A percentile compares a stretch with the other conserved stretches of the same genome.
phyloP scores from a whole-genome alignment of 768 basidiomycete species.

The Amanita exitialis region DNA sequence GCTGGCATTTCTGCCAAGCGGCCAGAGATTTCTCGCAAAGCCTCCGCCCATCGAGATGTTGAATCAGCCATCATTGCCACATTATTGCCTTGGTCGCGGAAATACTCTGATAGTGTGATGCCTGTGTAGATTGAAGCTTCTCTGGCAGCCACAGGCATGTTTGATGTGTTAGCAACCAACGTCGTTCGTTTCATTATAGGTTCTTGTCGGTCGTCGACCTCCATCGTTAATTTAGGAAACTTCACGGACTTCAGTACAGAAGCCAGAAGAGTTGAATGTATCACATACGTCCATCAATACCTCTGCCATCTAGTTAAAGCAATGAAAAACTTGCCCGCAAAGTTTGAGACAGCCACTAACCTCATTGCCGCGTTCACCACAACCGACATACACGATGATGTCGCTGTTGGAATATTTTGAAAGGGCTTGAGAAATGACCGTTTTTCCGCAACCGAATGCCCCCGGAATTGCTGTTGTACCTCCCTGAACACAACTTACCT shows the following conservation, averaged over 20 bases:
- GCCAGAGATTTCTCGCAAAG: constrained; percentile 97
- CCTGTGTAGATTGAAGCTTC: constrained; percentile 99
- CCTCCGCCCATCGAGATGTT: constrained; percentile 98
- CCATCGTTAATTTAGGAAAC: constrained; percentile 93
- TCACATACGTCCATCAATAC: constrained; percentile 87
- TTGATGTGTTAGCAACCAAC: constrained; percentile 97
- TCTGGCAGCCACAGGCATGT: constrained; percentile 99
- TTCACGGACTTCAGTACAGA: constrained; percentile 11
- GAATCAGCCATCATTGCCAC: constrained; percentile 99
- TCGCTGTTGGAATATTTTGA: constrained; percentile 99
- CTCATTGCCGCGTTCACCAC: constrained; percentile 98
- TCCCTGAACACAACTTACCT: constrained; percentile 83
- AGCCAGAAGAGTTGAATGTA: background rate
- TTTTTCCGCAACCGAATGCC: constrained; percentile 98
- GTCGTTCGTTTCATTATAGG: constrained; percentile 99
- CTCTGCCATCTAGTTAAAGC: constrained; percentile 72
- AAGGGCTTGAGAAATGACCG: constrained; percentile 95
- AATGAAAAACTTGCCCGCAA: constrained; percentile 4
- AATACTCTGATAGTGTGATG: constrained; percentile 97
- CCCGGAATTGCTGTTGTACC: constrained; percentile 97
- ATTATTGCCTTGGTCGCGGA: constrained; percentile 97
- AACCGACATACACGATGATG: constrained; percentile 98
- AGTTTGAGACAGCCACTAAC: constrained; percentile 23
- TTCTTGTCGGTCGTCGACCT: constrained; percentile 85
- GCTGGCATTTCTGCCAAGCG: constrained; percentile 99